Conservation (phyloP, 805 yeast species). For the Starmerella bacillaris region DNA sequence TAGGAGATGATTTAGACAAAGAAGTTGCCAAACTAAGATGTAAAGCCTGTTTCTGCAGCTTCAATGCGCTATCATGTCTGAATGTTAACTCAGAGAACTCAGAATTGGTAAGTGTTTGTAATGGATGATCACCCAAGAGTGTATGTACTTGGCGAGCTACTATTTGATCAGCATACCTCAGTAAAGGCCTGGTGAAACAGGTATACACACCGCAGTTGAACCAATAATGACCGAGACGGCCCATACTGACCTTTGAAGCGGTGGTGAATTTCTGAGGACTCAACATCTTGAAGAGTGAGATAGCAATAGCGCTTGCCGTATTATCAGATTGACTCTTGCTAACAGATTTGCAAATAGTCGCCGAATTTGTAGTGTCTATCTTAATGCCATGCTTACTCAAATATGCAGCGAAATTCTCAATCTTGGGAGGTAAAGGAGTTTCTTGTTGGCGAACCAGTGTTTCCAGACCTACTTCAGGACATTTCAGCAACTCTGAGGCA, state of each 20-base stretch:
- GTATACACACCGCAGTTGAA: constrained; percentile 74
- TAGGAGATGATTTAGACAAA: constrained; percentile 48
- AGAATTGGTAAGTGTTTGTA: constrained; percentile 1
- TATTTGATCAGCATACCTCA: constrained; percentile 79
- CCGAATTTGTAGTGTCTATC: constrained; percentile 57
- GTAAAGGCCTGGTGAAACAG: constrained; percentile 80
- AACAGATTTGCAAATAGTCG: constrained; percentile 54
- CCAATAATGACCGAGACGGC: constrained; percentile 59
- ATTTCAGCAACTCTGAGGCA: constrained; percentile 50
- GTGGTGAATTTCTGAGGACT: constrained; percentile 71
- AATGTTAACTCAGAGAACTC: constrained; percentile 54
- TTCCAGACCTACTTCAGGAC: constrained; percentile 52
- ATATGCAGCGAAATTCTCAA: constrained; percentile 61
- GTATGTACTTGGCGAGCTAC: constrained; percentile 82
- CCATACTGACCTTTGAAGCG: constrained; percentile 75
- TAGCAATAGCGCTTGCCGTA: constrained; percentile 56
- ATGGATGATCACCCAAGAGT: constrained; percentile 27
- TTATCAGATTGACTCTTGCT: constrained; percentile 42
- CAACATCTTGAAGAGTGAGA: constrained; percentile 64
- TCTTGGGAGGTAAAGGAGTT: constrained; percentile 61
- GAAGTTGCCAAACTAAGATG: constrained; percentile 37
- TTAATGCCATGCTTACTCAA: constrained; percentile 35
- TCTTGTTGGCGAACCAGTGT: constrained; percentile 79
- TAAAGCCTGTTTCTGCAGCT: constrained; percentile 87
- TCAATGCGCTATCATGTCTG: constrained; percentile 82